phyloP scores from a whole-genome alignment of 805 yeast species.

The Zygosaccharomyces siamensis region DNA sequence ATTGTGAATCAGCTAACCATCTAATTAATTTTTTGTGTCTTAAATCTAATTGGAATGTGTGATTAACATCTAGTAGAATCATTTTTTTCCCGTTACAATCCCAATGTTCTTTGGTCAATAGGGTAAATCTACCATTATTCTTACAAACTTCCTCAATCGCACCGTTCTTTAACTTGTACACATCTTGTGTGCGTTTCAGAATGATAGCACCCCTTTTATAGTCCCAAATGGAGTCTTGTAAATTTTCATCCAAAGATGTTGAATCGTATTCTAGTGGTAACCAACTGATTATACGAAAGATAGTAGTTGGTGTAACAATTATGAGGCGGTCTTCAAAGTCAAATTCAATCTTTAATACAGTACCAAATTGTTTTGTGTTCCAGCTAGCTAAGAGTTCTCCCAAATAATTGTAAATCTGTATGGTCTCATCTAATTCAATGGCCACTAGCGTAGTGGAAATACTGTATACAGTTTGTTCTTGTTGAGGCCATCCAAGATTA shows the following conservation, averaged over 20 bases:
- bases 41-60: slow-evolving; percentile 17
- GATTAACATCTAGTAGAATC: slow-evolving; percentile 24
- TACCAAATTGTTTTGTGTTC: slow-evolving; percentile 13
- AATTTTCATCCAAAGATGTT: slow-evolving; percentile 9
- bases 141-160: slow-evolving; percentile 14
- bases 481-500: slow-evolving; percentile 21
- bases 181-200: slow-evolving; percentile 21
- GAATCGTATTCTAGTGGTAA: slow-evolving; percentile 19
- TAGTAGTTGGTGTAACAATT: slow-evolving; percentile 16
- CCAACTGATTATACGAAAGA: slow-evolving; percentile 19
- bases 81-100: slow-evolving; percentile 17
- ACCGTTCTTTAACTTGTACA: slow-evolving; percentile 14
- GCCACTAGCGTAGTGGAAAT: slow-evolving; percentile 42
- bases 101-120: slow-evolving; percentile 33
- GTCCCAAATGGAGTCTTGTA: slow-evolving; percentile 31
- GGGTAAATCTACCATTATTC: slow-evolving; percentile 20
- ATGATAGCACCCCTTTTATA: slow-evolving; percentile 23
- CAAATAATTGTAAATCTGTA: slow-evolving; percentile 39
- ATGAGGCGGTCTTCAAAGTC: slow-evolving; percentile 21
- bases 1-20: slow-evolving; percentile 17
- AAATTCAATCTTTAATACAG: slow-evolving; percentile 21
- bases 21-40: slow-evolving; percentile 4
- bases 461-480: slow-evolving; percentile 27
- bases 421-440: slow-evolving; percentile 30
- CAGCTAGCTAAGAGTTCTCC: slow-evolving; percentile 22